Base-by-base conservation (phyloP, 2,329 filamentous ascomycete genomes). In the Cordyceps militaris region DNA sequence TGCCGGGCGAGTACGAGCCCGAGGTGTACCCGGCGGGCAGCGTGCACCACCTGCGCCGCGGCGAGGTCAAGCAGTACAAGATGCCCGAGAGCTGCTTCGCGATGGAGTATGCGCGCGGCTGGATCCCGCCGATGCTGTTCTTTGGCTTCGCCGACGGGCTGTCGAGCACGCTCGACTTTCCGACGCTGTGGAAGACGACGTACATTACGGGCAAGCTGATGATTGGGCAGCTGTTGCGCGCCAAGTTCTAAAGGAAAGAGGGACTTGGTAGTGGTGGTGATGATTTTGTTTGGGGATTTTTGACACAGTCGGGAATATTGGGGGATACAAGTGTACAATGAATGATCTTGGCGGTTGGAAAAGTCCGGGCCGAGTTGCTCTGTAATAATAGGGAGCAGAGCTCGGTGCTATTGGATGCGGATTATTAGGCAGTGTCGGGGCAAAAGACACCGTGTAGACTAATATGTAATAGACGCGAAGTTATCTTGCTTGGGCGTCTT, bases 101-200 rank as follows among this genome's bases (percentile, higher is more conserved):
- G 55, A 79, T 94, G 65, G 89, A 93, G 79, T 89, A 92, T 72
- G 89, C 89, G 48, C 79, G 87, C 64, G 91, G 91, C 62, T 96
- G 90, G 89, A 95, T 96, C 72, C 91, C 91, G 48, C 88, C 88
- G 59, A 96, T 96, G 91, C 77, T 96, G 53, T 88, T 88, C 71
- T 96, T 96, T 71, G 91, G 91, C 60, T 93, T 87, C 71, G 88
- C 90, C 62, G 91, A 96, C 73, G 85, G 83, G 48, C 79, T 96
- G 59, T 83, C 79, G 56, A 91, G 86, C 73, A 96, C 91, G 4
- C 77, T 96, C 63, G 91, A 96, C 72, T 82, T 95, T 69, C 84
- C 82, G n/a, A 96, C 91, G 1, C 72, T 96, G 66, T 94, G 88
- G 87, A 81, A 81, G 66, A 96, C 88, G n/a, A 82, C 82, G 34